A percentile compares a stretch with the other conserved stretches of the same genome.
phyloP scores from a whole-genome alignment of 2,329 filamentous ascomycete species.

The Neonectria ditissima region DNA sequence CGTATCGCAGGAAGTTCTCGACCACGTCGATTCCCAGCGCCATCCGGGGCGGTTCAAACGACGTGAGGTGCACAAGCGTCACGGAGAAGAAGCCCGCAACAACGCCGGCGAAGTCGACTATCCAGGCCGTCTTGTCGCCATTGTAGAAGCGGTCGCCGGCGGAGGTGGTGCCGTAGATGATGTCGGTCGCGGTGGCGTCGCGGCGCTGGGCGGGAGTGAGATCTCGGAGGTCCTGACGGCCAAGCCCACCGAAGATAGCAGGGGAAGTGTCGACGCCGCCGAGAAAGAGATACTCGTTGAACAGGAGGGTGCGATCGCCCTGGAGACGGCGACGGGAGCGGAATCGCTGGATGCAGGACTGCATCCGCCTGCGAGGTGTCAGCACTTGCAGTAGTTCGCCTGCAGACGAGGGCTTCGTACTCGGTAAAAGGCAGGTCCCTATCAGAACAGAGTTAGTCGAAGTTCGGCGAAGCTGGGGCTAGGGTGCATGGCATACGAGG shows the following conservation, averaged over 20 bases:
- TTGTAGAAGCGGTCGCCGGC: conserved; percentile 61
- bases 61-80: conserved; percentile 64
- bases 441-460: not conserved
- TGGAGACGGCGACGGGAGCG: conserved; percentile 81
- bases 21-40: conserved; percentile 74
- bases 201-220: conserved; percentile 73
- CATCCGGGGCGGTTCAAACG: conserved; percentile 67
- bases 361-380: conserved; percentile 72
- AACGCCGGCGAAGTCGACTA: conserved; percentile 83
- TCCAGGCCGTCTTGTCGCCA: conserved; percentile 69
- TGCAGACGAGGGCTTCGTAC: conserved; percentile 52
- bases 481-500: conserved; percentile 68
- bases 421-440: conserved; percentile 67
- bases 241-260: conserved; percentile 71
- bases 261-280: conserved; percentile 78
- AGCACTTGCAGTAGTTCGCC: conserved; percentile 25
- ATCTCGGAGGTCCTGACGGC: conserved; percentile 63
- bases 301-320: conserved; percentile 69
- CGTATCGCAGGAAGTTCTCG: conserved; percentile 88
- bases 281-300: conserved; percentile 83
- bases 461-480: not conserved
- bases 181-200: conserved; percentile 72
- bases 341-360: conserved; percentile 86
- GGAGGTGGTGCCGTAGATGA: conserved; percentile 62
- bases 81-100: conserved; percentile 82